phyloP scores from a whole-genome alignment of 495 filamentous ascomycete species.

The Platismatia glauca region DNA sequence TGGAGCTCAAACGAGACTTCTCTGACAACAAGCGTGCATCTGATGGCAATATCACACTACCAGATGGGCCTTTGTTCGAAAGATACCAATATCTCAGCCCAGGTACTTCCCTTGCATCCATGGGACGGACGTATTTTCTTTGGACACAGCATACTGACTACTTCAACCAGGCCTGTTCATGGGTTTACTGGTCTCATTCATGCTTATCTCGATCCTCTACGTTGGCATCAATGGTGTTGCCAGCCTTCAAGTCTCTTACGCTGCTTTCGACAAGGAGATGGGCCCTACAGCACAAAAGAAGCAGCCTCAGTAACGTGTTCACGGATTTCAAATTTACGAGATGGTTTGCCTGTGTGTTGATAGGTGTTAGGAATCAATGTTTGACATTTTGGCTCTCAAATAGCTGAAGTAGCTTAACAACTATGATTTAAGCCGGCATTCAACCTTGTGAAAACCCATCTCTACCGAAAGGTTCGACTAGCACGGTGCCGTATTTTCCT shows the following conservation, averaged over 20 bases:
- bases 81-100: slow-evolving; percentile 87
- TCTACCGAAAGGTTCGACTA: neutral
- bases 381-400: neutral
- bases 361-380: neutral
- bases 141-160: slow-evolving; percentile 1
- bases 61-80: slow-evolving; percentile 62
- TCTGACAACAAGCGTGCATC: slow-evolving; percentile 28
- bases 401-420: neutral
- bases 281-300: slow-evolving; percentile 81
- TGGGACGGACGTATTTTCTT: neutral
- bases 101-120: slow-evolving; percentile 27
- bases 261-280: slow-evolving; percentile 93
- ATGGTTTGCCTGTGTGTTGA: neutral
- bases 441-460: neutral
- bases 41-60: slow-evolving; percentile 27
- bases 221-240: slow-evolving; percentile 66
- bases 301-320: slow-evolving; percentile 30
- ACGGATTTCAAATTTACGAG: neutral
- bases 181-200: slow-evolving; percentile 55
- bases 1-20: slow-evolving; percentile 52
- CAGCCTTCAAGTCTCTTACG: slow-evolving; percentile 81
- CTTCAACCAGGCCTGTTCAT: slow-evolving; percentile 64
- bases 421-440: neutral
- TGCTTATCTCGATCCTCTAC: slow-evolving; percentile 67
- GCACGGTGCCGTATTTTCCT: neutral